Conservation (phyloP, 352 stramenopile species). For the Pythium myriotylum region DNA sequence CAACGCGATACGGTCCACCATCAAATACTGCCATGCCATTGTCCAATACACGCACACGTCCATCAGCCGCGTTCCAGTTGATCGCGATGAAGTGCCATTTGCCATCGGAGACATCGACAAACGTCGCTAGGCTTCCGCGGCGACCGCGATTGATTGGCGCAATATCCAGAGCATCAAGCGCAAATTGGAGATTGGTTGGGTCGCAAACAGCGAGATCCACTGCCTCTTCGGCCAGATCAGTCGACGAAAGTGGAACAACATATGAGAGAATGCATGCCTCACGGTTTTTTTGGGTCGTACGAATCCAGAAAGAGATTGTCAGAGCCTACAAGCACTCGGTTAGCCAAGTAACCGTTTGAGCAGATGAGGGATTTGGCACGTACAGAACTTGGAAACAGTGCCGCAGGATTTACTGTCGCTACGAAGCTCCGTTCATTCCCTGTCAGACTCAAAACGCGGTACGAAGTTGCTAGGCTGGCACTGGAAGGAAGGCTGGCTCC, state of each 20-base stretch:
- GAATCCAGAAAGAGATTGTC: slow-evolving; percentile 67
- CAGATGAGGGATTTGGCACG: not conserved
- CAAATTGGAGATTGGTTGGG: slow-evolving; percentile 57
- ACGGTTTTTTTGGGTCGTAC: slow-evolving; percentile 35
- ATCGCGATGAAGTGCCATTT: slow-evolving; percentile 73
- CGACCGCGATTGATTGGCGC: not conserved
- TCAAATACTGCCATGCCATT: slow-evolving; percentile 75
- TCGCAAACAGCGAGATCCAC: slow-evolving; percentile 61
- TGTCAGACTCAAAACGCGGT: slow-evolving; percentile 42
- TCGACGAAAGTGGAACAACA: slow-evolving; percentile 12
- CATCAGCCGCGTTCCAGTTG: slow-evolving; percentile 58
- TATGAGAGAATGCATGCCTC: slow-evolving; percentile 58
- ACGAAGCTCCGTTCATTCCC: slow-evolving; percentile 40
- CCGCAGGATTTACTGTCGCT: slow-evolving; percentile 35
- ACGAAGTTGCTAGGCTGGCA: slow-evolving; percentile 13
- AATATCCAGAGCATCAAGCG: slow-evolving; percentile 40
- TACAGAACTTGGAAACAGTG: slow-evolving; percentile 48
- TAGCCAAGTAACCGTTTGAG: not conserved
- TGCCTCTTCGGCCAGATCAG: not conserved
- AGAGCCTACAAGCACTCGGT: slow-evolving; percentile 36
- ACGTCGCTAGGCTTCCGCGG: slow-evolving; percentile 39
- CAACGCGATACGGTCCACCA: slow-evolving; percentile 57
- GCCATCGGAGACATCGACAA: slow-evolving; percentile 65
- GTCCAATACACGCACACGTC: slow-evolving; percentile 56
- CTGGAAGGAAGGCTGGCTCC: slow-evolving; percentile 36